Evolutionary conservation across 2,329 filamentous ascomycete genomes (phyloP), one percentile per base, ranked within the genome.

Genomic region (Hymenoscyphus repandus): DNA sequence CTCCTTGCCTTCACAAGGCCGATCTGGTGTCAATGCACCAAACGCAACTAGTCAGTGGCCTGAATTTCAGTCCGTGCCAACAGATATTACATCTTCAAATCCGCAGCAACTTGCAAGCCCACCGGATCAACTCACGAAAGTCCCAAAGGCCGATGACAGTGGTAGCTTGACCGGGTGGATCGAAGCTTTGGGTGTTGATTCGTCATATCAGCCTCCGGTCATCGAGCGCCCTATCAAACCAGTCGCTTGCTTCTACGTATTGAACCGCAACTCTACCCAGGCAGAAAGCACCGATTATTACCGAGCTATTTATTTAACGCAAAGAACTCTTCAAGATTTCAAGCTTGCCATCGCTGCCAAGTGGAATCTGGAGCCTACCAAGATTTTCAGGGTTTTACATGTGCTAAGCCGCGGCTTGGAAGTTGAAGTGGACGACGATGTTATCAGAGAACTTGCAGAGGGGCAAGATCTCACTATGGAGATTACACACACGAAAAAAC

Each of bases 391-490:
- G 33, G 84, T 85, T 1, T 74, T 95, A 4, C 88, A 83, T 51
- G 74, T 90, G 47, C 85, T 88, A 76, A 57, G 83, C 12, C 83
- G 83, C 57, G 90, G 90, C 0, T 71, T 96, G 1, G 83, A 90
- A 62, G 83, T 97, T 49, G 82, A 95, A 64, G 79, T 97, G 61
- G 93, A 97, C 63, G 90, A 97, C 63, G 90, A 96, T 56, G 85
- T 95, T 43, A 81, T 97, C 31, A 79, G 80, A 40, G 86, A 92
- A 67, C 74, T 97, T 47, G 80, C 83, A 1, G 93, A 99, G 70
- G 91, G 90, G 31, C 90, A 97, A 68, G 92, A 96, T 64, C 93
- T 97, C 86, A 80, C 85, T 52, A 77, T 88, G 51, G 85, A 93
- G 59, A 74, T 88, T 38, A 61, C 67, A 30, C 57, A 60, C 32